Evolutionary conservation across 306 rosid genomes (phyloP).

Genomic region (Luffa acutangula): DNA sequence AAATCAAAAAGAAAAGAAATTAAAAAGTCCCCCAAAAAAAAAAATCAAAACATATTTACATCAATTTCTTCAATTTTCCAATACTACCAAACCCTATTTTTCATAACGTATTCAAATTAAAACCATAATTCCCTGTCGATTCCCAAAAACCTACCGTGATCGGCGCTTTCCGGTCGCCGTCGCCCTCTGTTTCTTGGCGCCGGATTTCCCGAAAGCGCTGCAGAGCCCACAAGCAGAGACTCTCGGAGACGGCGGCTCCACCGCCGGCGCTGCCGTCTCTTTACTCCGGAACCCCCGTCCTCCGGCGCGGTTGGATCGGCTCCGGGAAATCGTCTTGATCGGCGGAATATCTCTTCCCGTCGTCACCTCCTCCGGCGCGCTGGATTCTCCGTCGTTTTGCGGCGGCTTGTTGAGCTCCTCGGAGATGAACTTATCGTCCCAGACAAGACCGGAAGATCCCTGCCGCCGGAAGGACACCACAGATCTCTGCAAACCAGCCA

Average conservation of each 20-base stretch:
- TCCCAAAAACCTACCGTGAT: conserved; percentile 19
- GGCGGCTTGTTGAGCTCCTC: conserved; percentile 34
- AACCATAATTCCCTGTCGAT: neutral
- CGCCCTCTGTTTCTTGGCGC: conserved; percentile 24
- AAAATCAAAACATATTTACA: neutral
- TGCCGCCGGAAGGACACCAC: conserved; percentile 65
- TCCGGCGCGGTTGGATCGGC: conserved; percentile 43
- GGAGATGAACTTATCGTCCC: conserved; percentile 56
- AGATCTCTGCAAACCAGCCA: conserved; percentile 87
- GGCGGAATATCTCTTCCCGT: conserved; percentile 7
- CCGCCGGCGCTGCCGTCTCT: conserved; percentile 44
- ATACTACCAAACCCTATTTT: neutral
- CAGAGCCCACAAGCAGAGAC: conserved; percentile 70
- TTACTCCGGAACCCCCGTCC: conserved; percentile 40
- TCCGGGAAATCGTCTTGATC: conserved; percentile 27
- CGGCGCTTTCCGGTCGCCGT: conserved; percentile 26
- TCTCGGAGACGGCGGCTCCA: conserved; percentile 83
- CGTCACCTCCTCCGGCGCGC: conserved; percentile 5
- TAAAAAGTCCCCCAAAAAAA: neutral
- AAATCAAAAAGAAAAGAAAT: neutral
- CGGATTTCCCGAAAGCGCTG: conserved; percentile 37
- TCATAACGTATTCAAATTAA: neutral
- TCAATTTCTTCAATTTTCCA: neutral
- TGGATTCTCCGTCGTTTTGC: conserved; percentile 9
- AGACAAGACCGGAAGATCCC: conserved; percentile 79